phyloP scores from a whole-genome alignment of 1,284 basidiomycete genomes.

The Malassezia furfur region DNA sequence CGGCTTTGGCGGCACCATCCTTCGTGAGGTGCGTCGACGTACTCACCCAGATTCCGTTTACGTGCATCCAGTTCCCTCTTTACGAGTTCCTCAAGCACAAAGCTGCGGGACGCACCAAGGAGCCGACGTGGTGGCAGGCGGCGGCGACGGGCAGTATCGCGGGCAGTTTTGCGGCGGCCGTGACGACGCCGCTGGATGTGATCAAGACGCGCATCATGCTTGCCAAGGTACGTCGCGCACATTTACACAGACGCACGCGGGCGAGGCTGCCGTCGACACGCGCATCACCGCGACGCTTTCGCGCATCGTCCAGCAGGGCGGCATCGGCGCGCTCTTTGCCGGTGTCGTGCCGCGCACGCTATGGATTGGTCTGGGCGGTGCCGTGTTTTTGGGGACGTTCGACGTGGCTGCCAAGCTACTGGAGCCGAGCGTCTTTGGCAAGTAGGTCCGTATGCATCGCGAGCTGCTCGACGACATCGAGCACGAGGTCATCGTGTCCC shows the following conservation, averaged over 20 bases:
- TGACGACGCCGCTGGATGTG: slow-evolving; percentile 92
- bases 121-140: slow-evolving; percentile 59
- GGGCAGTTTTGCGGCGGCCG: slow-evolving; percentile 75
- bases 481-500: slow-evolving; percentile 66
- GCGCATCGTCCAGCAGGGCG: slow-evolving; percentile 65
- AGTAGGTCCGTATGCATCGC: slow-evolving; percentile 31
- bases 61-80: slow-evolving; percentile 90
- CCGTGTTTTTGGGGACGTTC: slow-evolving; percentile 90
- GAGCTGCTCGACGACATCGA: slow-evolving; percentile 55
- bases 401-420: slow-evolving; percentile 52
- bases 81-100: slow-evolving; percentile 74
- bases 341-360: slow-evolving; percentile 83
- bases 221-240: slow-evolving; percentile 50
- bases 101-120: slow-evolving; percentile 19
- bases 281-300: slow-evolving; percentile 45
- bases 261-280: slow-evolving; percentile 25
- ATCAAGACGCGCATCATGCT: slow-evolving; percentile 97
- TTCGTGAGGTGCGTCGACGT: slow-evolving; percentile 58
- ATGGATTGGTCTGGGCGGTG: slow-evolving; percentile 92
- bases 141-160: slow-evolving; percentile 84
- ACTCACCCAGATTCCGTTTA: slow-evolving; percentile 70
- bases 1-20: slow-evolving; percentile 68
- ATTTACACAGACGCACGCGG: neutral
- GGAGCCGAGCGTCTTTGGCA: neutral
- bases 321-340: slow-evolving; percentile 66